Conservation (phyloP, 306 rosid genomes). For the Malus asiatica region DNA sequence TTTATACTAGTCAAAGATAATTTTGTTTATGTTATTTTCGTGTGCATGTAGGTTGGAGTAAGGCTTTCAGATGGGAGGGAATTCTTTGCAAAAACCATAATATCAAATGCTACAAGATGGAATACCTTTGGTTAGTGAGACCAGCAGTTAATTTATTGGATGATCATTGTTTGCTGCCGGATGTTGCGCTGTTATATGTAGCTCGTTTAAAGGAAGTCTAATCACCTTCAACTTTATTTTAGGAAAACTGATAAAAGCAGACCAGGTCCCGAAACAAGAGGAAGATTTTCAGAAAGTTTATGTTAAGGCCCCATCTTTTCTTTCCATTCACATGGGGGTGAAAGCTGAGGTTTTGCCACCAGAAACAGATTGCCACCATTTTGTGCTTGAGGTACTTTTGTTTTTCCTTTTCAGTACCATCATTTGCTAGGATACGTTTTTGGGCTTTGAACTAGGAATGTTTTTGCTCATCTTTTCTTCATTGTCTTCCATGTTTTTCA, state of each 20-base stretch:
- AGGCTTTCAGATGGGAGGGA: conserved; percentile 77
- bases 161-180: conserved; percentile 13
- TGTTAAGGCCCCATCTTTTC: conserved; percentile 92
- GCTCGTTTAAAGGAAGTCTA: neutral
- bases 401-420: conserved; percentile 14
- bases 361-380: conserved; percentile 95
- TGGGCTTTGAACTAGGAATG: conserved; percentile 8
- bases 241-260: conserved; percentile 73
- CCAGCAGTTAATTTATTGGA: conserved; percentile 1
- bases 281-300: conserved; percentile 83
- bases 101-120: conserved; percentile 99
- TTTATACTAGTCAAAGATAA: neutral
- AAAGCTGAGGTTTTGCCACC: conserved; percentile 84
- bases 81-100: conserved; percentile 73
- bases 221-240: conserved; percentile 10
- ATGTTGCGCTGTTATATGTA: conserved; percentile 11
- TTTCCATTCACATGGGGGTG: conserved; percentile 95
- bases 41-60: conserved; percentile 60
- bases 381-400: conserved; percentile 73
- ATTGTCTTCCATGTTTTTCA: conserved; percentile 18
- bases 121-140: conserved; percentile 81
- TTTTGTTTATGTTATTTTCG: conserved; percentile 16
- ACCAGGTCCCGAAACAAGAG: conserved; percentile 74
- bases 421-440: conserved; percentile 4
- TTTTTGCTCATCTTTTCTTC: conserved; percentile 3